Base-by-base conservation (phyloP, 768 basidiomycete genomes). In the Megacollybia marginata region DNA sequence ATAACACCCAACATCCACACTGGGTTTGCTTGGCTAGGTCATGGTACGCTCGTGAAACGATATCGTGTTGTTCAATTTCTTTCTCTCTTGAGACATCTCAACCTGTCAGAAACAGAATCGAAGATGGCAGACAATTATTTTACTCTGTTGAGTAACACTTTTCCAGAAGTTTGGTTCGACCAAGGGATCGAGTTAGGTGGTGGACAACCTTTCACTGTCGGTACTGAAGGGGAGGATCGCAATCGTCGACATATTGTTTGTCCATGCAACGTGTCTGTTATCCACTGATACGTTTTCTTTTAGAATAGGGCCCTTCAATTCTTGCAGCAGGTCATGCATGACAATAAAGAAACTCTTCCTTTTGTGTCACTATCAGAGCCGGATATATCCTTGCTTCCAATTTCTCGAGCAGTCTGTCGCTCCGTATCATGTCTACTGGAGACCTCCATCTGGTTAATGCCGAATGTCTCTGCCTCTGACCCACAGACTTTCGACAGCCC, bases 71-170 rank as follows among this genome's bases (percentile, higher is more conserved):
- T 64, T 13, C 65, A 68, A 15, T 86, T 83, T 57, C 60, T 84
- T 15, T 59, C 63, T 12, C 68, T 84, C 40, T 59, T 84, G 54
- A 50, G 65, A 4, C 48, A 48, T 15, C 61, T 83, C 33, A 68
- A 75, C 33, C 61, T 71, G 35, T 69, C 77, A 0, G 61, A 69
- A 4, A 76, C 78, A 34, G 73, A 82, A 54, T 64, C 70, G 56
- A 70, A 74, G 54, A 85, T 83, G 82, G 80, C 83, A 4, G 85
- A 86, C 58, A 86, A 86, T 52, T 84, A 83, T 55, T 86, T 76
- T 57, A 69, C 81, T 1, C 65, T 86, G 46, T 62, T 85, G 44
- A 68, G 65, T 48, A 85, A 84, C 58, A 62, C 60, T 16, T 57
- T 76, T 36, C 75, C 82, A 1, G 80, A 83, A 59, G 63, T 74